These are phyloP conservation scores for Zygosaccharomyces pseudobailii DNA, from an alignment of 1,139 yeast genomes.

Conservation along the genomic window DNA sequence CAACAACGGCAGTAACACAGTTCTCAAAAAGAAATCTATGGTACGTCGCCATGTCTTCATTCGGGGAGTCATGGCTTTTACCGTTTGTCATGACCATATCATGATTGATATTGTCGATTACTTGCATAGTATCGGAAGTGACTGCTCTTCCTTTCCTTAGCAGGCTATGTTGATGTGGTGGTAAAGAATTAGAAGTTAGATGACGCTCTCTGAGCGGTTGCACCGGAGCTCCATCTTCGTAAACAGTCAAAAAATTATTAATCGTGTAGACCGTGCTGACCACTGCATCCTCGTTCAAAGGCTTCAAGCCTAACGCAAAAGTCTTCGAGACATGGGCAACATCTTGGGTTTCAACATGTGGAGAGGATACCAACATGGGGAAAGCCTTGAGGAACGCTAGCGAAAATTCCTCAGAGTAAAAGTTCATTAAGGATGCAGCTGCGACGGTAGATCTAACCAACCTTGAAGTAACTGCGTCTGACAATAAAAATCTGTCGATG, in stretches of 20 bases:
- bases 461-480: conserved; percentile 32
- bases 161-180: conserved; percentile 10
- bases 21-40: conserved; percentile 42
- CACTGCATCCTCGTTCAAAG: conserved; percentile 64
- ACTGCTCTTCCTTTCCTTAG: conserved; percentile 13
- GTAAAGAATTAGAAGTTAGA: conserved; percentile 27
- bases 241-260: conserved; percentile 65
- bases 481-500: conserved; percentile 20
- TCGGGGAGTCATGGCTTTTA: conserved; percentile 8
- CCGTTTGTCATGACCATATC: conserved; percentile 8
- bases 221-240: conserved; percentile 39
- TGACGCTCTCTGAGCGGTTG: conserved; percentile 35
- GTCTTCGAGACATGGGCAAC: conserved; percentile 37
- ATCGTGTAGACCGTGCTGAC: conserved; percentile 82
- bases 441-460: conserved; percentile 37
- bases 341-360: conserved; percentile 20
- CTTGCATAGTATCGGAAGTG: conserved; percentile 23
- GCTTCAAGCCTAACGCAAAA: conserved; percentile 42
- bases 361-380: conserved; percentile 33
- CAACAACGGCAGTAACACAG: conserved; percentile 67
- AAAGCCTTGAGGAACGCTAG: conserved; percentile 28
- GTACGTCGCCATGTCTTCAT: conserved; percentile 12
- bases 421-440: conserved; percentile 31
- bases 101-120: conserved; percentile 18
- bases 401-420: conserved; percentile 30